Conservation (phyloP, 257 asterid genomes). For the Rubia yunnanensis region DNA sequence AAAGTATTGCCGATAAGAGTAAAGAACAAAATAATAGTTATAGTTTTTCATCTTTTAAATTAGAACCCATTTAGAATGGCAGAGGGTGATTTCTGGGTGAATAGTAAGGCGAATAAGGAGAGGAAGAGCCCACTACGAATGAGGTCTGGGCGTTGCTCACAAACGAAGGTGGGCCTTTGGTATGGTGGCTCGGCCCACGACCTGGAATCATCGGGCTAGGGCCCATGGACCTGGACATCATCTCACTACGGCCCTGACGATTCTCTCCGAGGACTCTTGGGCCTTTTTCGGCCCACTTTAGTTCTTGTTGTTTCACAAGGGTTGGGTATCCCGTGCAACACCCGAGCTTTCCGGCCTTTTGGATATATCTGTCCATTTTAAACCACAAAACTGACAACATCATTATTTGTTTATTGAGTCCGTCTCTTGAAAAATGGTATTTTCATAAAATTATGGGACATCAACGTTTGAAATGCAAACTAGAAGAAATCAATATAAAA, state of each 20-base stretch:
- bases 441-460: too few species aligned
- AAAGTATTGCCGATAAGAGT: slow-evolving; percentile 5
- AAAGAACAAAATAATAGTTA: slow-evolving; percentile 16
- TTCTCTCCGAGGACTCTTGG: slow-evolving; percentile 46
- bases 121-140: slow-evolving; percentile 42
- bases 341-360: slow-evolving; percentile 50
- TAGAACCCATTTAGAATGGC: slow-evolving; percentile 37
- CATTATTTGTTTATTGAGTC: too few species aligned
- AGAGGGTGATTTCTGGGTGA: slow-evolving; percentile 31
- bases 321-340: slow-evolving; percentile 64
- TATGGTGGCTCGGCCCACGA: background rate
- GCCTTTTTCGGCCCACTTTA: slow-evolving; percentile 79
- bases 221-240: slow-evolving; percentile 39
- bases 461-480: too few species aligned
- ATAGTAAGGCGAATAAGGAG: slow-evolving; percentile 47
- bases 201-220: slow-evolving; percentile 28
- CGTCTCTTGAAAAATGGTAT: too few species aligned
- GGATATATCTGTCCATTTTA: slow-evolving; percentile 44
- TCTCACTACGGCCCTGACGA: slow-evolving; percentile 26
- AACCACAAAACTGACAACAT: background rate
- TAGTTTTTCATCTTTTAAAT: background rate
- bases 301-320: slow-evolving; percentile 58
- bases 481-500: too few species aligned
- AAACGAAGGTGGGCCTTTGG: background rate
- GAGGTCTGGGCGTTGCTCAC: slow-evolving; percentile 28